phyloP scores from a whole-genome alignment of 352 stramenopile species.

The Globisporangium acanthophoron region DNA sequence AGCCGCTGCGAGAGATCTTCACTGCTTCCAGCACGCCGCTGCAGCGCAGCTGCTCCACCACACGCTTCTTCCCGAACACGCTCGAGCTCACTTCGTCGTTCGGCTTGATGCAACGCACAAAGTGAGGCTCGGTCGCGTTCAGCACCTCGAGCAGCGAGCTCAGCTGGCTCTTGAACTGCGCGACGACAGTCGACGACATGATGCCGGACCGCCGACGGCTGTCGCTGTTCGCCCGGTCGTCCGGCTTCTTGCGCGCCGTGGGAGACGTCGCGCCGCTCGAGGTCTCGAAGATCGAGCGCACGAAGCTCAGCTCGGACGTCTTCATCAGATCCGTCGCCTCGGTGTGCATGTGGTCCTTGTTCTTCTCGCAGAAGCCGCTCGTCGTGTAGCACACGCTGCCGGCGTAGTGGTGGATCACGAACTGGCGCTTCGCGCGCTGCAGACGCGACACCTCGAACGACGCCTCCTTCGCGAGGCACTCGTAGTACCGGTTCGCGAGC shows the following conservation, averaged over 20 bases:
- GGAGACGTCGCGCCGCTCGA: slow-evolving; percentile 17
- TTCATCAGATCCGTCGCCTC: slow-evolving; percentile 71
- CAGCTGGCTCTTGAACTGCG: slow-evolving; percentile 95
- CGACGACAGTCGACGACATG: slow-evolving; percentile 77
- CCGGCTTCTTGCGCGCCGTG: slow-evolving; percentile 9
- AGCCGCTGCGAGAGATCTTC: slow-evolving; percentile 85
- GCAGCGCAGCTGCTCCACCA: slow-evolving; percentile 83
- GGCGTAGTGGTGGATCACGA: slow-evolving; percentile 86
- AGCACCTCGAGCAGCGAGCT: slow-evolving; percentile 91
- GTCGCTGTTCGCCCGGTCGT: slow-evolving; percentile 22
- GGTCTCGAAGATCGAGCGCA: slow-evolving; percentile 65
- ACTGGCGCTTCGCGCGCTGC: slow-evolving; percentile 74
- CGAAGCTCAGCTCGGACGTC: slow-evolving; percentile 57
- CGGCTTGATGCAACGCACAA: slow-evolving; percentile 89
- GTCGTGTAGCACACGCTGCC: slow-evolving; percentile 79
- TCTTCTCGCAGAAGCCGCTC: slow-evolving; percentile 84
- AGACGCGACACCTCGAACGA: slow-evolving; percentile 69
- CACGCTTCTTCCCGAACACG: slow-evolving; percentile 55
- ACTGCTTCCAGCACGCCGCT: slow-evolving; percentile 86
- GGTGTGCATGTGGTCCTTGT: slow-evolving; percentile 86
- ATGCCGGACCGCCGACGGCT: slow-evolving; percentile 61
- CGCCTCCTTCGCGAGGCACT: slow-evolving; percentile 51
- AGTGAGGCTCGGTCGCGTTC: slow-evolving; percentile 92
- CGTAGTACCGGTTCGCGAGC: slow-evolving; percentile 81
- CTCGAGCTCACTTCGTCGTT: slow-evolving; percentile 66